Evolutionary conservation across 768 basidiomycete genomes (phyloP), one percentile per base, ranked within the genome.

Genomic region (Lenzites betulinus): DNA sequence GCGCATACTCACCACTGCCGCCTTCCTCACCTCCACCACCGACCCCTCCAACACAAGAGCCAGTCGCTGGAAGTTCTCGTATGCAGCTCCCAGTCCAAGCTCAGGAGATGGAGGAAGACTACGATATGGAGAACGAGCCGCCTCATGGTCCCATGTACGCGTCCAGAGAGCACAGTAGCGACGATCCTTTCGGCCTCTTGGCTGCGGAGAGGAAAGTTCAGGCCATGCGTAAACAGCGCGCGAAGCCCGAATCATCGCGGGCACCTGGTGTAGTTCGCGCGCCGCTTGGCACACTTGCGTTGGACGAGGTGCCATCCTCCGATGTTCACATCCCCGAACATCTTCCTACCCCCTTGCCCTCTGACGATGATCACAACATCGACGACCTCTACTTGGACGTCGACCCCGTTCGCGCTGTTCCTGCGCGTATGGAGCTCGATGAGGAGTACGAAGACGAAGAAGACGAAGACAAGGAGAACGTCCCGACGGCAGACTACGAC

Each of bases 121-220:
- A 62, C 30, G 51, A 61, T 22, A 54, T 60, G 41, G 60, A 62
- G 23, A 58, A 58, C 38, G 39, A 30, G n/a, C 25, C 38, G 9
- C 44, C 30, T 5, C 36, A 16, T 49, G 49, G 49, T 7, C 42
- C 56, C 5, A 13, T 52, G n/a, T 53, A 51, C 20, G 54, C 55
- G 8, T 41, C 39, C 3, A 30, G 42, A 12, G 44, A 59, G 20
- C 11, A 23, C 5, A 52, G 51, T 43, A 61, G 60, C 26, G 67
- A 67, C 41, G 71, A 73, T 42, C 71, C 69, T 7, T 73, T 73
- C 51, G 71, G 71, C 3, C 64, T 73, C n/a, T 51, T 67, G 4
- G 69, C 66, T 2, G 61, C 67, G 9, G 70, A 73, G 60, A 26
- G 66, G 30, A 64, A 66, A 47, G 54, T 73, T 5, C 70, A 68